Evolutionary conservation across 2,329 filamentous ascomycete genomes (phyloP).

Genomic region (Didymella sp.): DNA sequence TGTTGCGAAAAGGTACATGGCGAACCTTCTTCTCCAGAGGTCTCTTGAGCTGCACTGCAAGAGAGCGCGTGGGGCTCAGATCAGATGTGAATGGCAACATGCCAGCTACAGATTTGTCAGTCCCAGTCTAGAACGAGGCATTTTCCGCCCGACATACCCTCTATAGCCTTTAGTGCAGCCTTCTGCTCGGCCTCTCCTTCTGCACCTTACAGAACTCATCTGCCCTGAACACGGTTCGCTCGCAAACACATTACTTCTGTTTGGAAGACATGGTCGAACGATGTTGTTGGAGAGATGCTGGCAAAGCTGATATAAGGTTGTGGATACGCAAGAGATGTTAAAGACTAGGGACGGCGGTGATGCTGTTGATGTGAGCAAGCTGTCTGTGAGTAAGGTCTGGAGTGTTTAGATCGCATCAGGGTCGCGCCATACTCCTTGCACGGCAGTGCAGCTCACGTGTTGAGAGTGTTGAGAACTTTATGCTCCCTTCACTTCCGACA

Average conservation of each 20-base stretch:
- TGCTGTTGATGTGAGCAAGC: not conserved
- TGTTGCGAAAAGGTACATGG: not conserved
- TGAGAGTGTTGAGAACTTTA: not conserved
- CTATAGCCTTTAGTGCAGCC: not conserved
- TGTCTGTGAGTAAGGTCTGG: not conserved
- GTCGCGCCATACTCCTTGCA: not conserved
- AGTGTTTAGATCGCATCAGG: not conserved
- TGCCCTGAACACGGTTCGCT: not conserved
- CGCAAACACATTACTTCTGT: not conserved
- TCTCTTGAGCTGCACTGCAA: no score
- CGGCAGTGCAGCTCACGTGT: not conserved
- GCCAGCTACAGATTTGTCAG: not conserved
- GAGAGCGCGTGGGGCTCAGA: not conserved
- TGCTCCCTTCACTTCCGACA: not conserved
- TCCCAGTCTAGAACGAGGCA: not conserved
- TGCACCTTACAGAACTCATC: not conserved
- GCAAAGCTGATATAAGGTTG: not conserved
- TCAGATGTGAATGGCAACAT: not conserved
- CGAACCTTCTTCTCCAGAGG: not conserved
- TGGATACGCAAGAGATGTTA: not conserved
- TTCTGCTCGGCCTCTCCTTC: not conserved
- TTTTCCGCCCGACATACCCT: not conserved
- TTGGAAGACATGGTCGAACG: not conserved
- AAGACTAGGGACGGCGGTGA: not conserved
- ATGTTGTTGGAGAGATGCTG: not conserved